A percentile compares a stretch with the other conserved stretches of the same genome.
phyloP scores from a whole-genome alignment of 75 land plant species.

The Sequoia sempervirens region DNA sequence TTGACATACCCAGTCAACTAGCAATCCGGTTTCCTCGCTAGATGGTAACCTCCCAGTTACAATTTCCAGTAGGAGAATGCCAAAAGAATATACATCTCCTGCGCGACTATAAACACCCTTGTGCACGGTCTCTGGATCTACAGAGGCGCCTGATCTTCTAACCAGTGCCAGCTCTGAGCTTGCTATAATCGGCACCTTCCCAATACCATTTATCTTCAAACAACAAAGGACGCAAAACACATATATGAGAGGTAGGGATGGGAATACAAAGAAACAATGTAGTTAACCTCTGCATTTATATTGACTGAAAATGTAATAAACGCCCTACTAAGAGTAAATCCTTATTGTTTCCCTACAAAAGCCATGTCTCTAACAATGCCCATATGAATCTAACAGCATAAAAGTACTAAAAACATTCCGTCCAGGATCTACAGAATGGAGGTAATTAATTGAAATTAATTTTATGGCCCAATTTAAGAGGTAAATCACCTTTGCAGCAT shows the following conservation, averaged over 20 bases:
- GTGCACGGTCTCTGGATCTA: conserved; percentile 19
- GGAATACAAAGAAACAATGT: background rate
- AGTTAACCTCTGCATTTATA: background rate
- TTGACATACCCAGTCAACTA: conserved; percentile 35
- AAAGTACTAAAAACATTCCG: background rate
- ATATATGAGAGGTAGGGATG: background rate
- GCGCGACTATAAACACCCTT: conserved; percentile 21
- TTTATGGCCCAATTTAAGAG: background rate
- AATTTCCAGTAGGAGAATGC: conserved; percentile 27
- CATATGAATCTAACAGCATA: background rate
- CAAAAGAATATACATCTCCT: conserved; percentile 38
- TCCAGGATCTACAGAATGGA: background rate
- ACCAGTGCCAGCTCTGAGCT: conserved; percentile 24
- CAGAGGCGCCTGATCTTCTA: conserved; percentile 20
- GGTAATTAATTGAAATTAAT: background rate
- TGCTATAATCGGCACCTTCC: conserved; percentile 20
- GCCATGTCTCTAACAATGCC: background rate
- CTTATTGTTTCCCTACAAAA: background rate
- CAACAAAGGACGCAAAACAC: background rate
- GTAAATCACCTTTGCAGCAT: conserved; percentile 27
- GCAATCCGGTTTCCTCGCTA: conserved; percentile 26
- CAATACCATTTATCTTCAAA: conserved; percentile 22
- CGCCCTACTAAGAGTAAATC: background rate
- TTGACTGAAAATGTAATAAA: background rate
- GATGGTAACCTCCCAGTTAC: conserved; percentile 25